These are phyloP conservation scores for Solidago caesia DNA, from an alignment of 129 eudicot species.

Conservation along the genomic window DNA sequence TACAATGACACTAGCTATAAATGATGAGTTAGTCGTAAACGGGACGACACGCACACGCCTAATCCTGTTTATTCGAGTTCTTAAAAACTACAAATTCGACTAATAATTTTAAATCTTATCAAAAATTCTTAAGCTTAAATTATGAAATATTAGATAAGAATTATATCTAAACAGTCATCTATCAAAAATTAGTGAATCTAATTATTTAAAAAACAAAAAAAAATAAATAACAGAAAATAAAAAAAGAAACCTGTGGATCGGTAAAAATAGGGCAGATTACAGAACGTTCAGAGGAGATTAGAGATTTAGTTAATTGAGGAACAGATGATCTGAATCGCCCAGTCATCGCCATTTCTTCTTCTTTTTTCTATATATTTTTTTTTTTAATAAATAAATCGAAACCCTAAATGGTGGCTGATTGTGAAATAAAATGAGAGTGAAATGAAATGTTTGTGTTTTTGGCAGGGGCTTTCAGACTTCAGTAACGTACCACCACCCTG, in stretches of 20 bases:
- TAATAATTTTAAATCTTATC: too few relatives aligned
- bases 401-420: constrained; percentile 9
- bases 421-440: neutral
- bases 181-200: neutral
- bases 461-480: neutral
- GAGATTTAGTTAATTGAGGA: constrained; percentile 45
- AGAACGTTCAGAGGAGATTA: constrained; percentile 38
- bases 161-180: too few relatives aligned
- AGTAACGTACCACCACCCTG: neutral
- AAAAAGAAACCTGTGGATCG: constrained; percentile 41
- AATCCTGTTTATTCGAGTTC: too few relatives aligned
- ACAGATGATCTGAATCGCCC: constrained; percentile 59
- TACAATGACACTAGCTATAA: too few relatives aligned
- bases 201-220: neutral
- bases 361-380: too few relatives aligned
- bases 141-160: too few relatives aligned
- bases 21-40: too few relatives aligned
- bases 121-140: too few relatives aligned
- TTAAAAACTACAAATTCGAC: too few relatives aligned
- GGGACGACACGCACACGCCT: too few relatives aligned
- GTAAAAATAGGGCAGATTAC: constrained; percentile 37
- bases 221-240: neutral
- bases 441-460: too few relatives aligned
- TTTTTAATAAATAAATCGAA: neutral
- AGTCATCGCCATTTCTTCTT: constrained; percentile 44